phyloP scores from a whole-genome alignment of 192 early-diverging fungal species.

The Coemansia sp. region DNA sequence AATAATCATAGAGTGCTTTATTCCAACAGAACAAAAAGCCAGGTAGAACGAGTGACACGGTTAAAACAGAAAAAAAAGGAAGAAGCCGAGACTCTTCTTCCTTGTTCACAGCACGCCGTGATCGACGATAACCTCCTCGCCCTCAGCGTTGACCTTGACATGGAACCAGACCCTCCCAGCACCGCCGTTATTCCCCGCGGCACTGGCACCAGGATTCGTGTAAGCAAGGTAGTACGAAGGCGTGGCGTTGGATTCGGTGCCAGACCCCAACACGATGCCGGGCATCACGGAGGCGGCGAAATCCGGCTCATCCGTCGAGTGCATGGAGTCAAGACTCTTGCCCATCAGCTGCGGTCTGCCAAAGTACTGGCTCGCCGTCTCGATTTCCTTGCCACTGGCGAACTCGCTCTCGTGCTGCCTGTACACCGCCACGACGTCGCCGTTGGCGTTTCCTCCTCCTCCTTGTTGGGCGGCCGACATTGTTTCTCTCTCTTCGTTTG shows the following conservation, averaged over 20 bases:
- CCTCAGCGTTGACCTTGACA: constrained; percentile 16
- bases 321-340: constrained; percentile 16
- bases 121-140: constrained; percentile 23
- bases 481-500: neutral
- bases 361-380: constrained; percentile 13
- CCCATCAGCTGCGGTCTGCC: constrained; percentile 31
- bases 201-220: neutral
- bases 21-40: neutral
- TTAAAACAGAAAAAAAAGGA: constrained; percentile 5
- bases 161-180: constrained; percentile 43
- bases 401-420: constrained; percentile 18
- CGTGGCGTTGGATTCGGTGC: neutral
- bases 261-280: constrained; percentile 20
- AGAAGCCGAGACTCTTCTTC: neutral
- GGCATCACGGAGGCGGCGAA: constrained; percentile 22
- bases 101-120: constrained; percentile 9
- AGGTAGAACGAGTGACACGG: too few relatives aligned
- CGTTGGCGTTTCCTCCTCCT: neutral
- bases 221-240: constrained; percentile 38
- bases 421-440: constrained; percentile 9
- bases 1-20: neutral
- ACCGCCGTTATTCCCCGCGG: neutral
- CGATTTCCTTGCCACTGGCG: constrained; percentile 6
- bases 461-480: neutral
- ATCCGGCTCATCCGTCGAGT: constrained; percentile 6